Percentiles rank a stretch among this genome's conserved stretches.
These are phyloP conservation scores for Powellomyces hirtus DNA, from an alignment of 192 early-diverging fungal genomes.

Conservation along the genomic window DNA sequence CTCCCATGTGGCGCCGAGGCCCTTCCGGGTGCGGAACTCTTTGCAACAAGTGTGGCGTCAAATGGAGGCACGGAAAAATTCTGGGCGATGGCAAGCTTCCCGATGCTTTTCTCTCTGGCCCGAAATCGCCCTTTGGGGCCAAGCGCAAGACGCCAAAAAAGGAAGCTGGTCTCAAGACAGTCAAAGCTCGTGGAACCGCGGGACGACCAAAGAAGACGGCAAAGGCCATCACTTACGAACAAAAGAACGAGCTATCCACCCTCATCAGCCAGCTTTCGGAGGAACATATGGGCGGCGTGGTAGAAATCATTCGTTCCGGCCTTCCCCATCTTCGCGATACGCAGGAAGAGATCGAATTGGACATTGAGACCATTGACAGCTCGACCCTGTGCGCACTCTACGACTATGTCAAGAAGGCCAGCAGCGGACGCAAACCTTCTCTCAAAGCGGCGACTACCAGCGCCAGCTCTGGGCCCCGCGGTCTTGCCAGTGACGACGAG, in stretches of 20 bases:
- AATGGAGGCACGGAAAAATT: slow-evolving; percentile 38
- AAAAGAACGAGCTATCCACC: slow-evolving; percentile 29
- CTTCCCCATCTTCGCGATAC: slow-evolving; percentile 31
- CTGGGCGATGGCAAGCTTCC: slow-evolving; percentile 24
- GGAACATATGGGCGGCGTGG: slow-evolving; percentile 24
- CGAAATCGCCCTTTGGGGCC: slow-evolving; percentile 4
- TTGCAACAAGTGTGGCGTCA: slow-evolving; percentile 48
- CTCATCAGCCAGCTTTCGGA: slow-evolving; percentile 25
- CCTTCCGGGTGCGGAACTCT: slow-evolving; percentile 38
- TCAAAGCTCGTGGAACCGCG: not conserved
- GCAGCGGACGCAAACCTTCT: not conserved
- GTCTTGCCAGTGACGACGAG: slow-evolving; percentile 12
- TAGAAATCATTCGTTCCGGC: slow-evolving; percentile 33
- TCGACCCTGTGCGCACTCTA: slow-evolving; percentile 22
- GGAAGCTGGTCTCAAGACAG: not conserved
- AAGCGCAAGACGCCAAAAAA: slow-evolving; percentile 13
- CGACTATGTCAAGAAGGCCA: slow-evolving; percentile 15
- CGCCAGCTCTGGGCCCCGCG: not conserved
- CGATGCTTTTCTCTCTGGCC: not conserved
- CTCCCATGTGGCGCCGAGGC: slow-evolving; percentile 47
- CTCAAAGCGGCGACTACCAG: not conserved
- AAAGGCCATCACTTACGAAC: slow-evolving; percentile 34
- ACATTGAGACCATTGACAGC: slow-evolving; percentile 40
- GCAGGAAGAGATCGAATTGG: slow-evolving; percentile 41
- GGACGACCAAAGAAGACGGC: not conserved